Conservation (phyloP, 345 rosid genomes). For the Diplotaxis tenuifolia region DNA sequence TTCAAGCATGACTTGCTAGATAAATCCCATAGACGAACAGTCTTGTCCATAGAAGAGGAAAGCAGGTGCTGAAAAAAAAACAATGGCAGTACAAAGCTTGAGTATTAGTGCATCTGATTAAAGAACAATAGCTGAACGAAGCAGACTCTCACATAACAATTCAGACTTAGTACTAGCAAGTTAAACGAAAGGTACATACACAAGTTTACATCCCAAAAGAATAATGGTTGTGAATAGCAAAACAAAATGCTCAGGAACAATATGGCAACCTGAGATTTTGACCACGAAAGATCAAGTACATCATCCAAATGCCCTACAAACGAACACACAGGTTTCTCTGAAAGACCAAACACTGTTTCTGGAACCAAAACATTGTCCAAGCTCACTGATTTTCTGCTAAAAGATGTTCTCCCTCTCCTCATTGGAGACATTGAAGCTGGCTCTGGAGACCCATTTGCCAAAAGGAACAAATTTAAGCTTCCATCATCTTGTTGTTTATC, state of each 20-base stretch:
- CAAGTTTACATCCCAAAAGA: neutral
- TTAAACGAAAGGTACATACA: neutral
- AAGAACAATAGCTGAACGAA: neutral
- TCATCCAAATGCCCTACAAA: conserved; percentile 73
- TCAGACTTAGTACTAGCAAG: conserved; percentile 3
- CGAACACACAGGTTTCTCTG: conserved; percentile 81
- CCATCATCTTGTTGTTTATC: conserved; percentile 72
- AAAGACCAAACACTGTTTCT: conserved; percentile 69
- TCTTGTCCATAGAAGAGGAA: conserved; percentile 98
- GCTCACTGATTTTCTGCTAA: conserved; percentile 76
- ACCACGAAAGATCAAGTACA: conserved; percentile 96
- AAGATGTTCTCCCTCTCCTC: conserved; percentile 73
- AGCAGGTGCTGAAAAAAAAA: conserved; percentile 65
- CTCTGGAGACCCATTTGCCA: conserved; percentile 83
- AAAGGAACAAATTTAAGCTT: conserved; percentile 48
- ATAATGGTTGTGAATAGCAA: neutral
- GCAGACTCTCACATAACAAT: conserved; percentile 1
- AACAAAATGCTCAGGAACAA: neutral
- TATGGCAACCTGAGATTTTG: conserved; percentile 84
- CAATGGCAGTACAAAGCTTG: conserved; percentile 1
- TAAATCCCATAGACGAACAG: conserved; percentile 93
- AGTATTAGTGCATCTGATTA: neutral
- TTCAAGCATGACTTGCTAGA: conserved; percentile 82
- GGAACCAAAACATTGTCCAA: conserved; percentile 69
- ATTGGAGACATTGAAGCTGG: conserved; percentile 54